Evolutionary conservation across 352 stramenopile genomes (phyloP), one percentile per base, ranked within the genome.

Genomic region (Globisporangium megalacanthum): DNA sequence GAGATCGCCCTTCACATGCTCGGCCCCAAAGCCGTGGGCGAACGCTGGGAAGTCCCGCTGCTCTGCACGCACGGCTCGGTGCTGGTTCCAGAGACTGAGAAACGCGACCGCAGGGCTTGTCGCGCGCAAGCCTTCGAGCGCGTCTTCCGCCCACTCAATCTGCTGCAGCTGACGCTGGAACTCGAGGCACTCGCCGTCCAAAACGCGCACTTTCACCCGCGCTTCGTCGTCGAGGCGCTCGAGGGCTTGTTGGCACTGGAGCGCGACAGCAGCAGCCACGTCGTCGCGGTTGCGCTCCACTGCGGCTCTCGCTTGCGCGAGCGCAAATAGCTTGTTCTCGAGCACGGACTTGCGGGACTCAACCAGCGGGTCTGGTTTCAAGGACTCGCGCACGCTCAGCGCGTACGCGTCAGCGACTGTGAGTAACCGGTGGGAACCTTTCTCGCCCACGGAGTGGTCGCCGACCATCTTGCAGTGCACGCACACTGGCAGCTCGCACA

Each of bases 391-490:
- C 11, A 94, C 49, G 25, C 70, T 86, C 49, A 61, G 65, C 46
- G 89, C 81, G 52, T 92, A 92, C 13, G 83, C 79, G 44, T 92
- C 79, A 0, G 58, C 51, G 36, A 93, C 69, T 4, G 73, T 75
- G 2, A 93, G 53, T 42, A 93, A 46, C 4, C 83, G 76, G 42
- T 93, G 81, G 2, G 68, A 62, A 15, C 83, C 83, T 62, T 89
- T 93, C 1, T 90, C 83, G n/a, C 81, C 83, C 14, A 75, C 76
- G 2, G 80, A 88, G 64, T 92, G 81, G 46, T 92, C 81, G 41
- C 84, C 84, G 3, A 89, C 49, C 79, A 92, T 89, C 66, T 92
- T 92, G 69, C 84, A 92, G 52, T 79, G 78, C 29, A 94, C 79
- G 29, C 81, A 94, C 10, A 92, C 75, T 0, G 79, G 74, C 3